Conservation (phyloP, 805 yeast genomes). For the Lipomyces sp. region DNA sequence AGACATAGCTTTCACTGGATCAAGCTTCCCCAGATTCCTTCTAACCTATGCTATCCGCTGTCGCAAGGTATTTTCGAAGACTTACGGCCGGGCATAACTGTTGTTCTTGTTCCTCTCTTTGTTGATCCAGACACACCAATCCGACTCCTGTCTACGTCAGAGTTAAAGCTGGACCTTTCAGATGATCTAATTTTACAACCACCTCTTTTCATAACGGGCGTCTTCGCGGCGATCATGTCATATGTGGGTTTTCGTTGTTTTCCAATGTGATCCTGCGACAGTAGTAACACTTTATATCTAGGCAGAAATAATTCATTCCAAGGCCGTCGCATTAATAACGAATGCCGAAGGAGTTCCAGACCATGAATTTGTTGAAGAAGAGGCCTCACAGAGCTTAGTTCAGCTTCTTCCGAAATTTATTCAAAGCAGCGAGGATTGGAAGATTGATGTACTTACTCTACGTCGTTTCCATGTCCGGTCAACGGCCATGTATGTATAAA, state of each 20-base stretch:
- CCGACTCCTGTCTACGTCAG: conserved; percentile 21
- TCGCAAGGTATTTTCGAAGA: conserved; percentile 26
- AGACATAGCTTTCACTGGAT: conserved; percentile 26
- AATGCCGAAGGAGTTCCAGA: conserved; percentile 36
- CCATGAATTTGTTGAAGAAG: conserved; percentile 34
- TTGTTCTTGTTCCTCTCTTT: conserved; percentile 20
- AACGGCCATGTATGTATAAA: conserved; percentile 35
- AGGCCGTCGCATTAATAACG: conserved; percentile 27
- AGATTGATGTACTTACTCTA: conserved; percentile 17
- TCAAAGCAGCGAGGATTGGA: not conserved
- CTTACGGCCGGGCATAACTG: conserved; percentile 20
- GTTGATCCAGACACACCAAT: conserved; percentile 27
- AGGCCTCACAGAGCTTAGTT: conserved; percentile 16
- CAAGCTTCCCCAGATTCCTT: conserved; percentile 26
- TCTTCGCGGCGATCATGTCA: conserved; percentile 54
- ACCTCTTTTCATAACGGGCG: conserved; percentile 67
- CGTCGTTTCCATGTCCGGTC: conserved; percentile 19
- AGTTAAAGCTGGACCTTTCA: not conserved
- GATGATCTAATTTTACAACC: conserved; percentile 50
- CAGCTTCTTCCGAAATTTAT: not conserved
- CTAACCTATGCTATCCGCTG: conserved; percentile 21
- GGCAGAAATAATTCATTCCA: conserved; percentile 20
- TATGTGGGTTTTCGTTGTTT: conserved; percentile 27
- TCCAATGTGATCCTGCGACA: too few species aligned
- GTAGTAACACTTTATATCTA: not conserved